Base-by-base conservation (phyloP, 371 early-diverging fungal genomes). In the Phascolomyces articulosus region DNA sequence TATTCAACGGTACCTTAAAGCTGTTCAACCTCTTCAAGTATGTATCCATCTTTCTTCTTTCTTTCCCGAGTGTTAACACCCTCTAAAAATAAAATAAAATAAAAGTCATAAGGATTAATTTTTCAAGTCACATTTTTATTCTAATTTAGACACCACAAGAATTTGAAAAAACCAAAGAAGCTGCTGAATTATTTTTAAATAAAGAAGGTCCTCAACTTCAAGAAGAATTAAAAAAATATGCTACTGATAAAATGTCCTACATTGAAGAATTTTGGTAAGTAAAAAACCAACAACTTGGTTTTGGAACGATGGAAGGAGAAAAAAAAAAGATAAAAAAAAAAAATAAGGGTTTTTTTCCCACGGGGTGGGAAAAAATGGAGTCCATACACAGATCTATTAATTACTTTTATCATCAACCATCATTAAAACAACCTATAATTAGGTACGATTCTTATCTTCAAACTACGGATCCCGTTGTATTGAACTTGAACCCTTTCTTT, bases 201-300 rank as follows among this genome's bases (percentile, higher is more conserved):
- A 89, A 90, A 16, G 83, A 84, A 34, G 98, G 96, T 7, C 85
- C 86, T 38, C 71, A 70, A 18, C 86, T 98, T 38, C 96, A 97
- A 70, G 79, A 83, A 53, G 87, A 94, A 16, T 84, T 98, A 9
- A 63, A 83, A 21, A 86, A 84, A 13, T 86, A 86, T 70, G 87
- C 88, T 27, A 73, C 65, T 2, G 83, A 84, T 51, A 85, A 86
- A 63, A 74, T 78, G 21, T 83, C 83, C 18, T 86, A 83, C 58
- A 80, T 86, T 55, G 82, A 84, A 68, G 86, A 85, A 55, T 85
- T 81, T 40, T 80, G 86, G 86, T 78, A 79, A 70, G 11, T 1
- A 34, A 1, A 34, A 34, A 34, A 34, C n/a, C n/a, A n/a, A 34
- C 0, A 0, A 9, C 11, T 34, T 34, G 2, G 66, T 26, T 21